Evolutionary conservation across 1,284 basidiomycete species (phyloP).

Genomic region (Ustilago trichophora): DNA sequence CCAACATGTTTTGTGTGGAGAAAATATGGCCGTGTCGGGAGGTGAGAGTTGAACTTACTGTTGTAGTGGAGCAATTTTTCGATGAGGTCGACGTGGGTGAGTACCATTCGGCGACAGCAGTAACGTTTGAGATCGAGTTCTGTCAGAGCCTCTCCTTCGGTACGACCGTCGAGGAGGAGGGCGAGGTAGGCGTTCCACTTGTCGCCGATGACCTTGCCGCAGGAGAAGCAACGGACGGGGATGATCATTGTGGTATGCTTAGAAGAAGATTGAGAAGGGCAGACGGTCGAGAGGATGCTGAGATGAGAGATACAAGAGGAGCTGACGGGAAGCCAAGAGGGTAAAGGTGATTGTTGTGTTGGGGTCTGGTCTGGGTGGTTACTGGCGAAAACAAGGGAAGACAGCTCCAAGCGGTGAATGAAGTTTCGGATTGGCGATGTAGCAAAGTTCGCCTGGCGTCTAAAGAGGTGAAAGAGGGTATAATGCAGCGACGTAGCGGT

Average conservation of each 20-base stretch:
- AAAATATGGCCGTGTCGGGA: background rate
- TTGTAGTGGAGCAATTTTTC: slow-evolving; percentile 96
- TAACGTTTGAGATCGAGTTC: slow-evolving; percentile 90
- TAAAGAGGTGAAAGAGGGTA: slow-evolving; percentile 4
- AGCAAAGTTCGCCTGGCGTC: too few species aligned
- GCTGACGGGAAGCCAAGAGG: too few species aligned
- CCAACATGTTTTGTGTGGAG: too few species aligned
- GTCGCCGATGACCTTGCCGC: slow-evolving; percentile 66
- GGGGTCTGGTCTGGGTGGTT: too few species aligned
- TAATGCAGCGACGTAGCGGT: background rate
- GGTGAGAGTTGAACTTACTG: slow-evolving; percentile 73
- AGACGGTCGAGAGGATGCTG: background rate
- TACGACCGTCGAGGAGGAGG: slow-evolving; percentile 59
- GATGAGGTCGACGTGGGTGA: slow-evolving; percentile 96
- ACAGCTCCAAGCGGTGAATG: too few species aligned
- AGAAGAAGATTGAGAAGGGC: too few species aligned
- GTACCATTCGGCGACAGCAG: slow-evolving; percentile 95
- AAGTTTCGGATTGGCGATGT: too few species aligned
- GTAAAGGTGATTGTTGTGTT: too few species aligned
- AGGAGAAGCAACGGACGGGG: slow-evolving; percentile 65
- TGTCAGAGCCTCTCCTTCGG: slow-evolving; percentile 86
- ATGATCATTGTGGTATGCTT: slow-evolving; percentile 54
- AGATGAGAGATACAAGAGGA: too few species aligned
- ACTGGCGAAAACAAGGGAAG: too few species aligned
- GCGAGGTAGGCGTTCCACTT: slow-evolving; percentile 66